phyloP scores from a whole-genome alignment of 768 basidiomycete species.

The Cystofilobasidium capitatum region DNA sequence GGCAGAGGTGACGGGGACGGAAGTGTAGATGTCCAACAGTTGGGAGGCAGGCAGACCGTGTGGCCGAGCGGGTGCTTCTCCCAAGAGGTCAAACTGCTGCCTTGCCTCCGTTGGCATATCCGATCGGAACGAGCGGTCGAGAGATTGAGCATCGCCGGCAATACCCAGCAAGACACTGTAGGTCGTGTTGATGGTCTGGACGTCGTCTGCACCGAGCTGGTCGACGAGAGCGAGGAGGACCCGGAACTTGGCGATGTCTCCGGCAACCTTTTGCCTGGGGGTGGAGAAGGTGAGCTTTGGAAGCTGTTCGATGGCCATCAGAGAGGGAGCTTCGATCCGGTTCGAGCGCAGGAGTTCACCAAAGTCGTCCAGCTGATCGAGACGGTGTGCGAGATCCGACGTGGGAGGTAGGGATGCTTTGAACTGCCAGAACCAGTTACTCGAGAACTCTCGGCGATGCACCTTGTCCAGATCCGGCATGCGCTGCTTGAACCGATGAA shows the following conservation, averaged over 20 bases:
- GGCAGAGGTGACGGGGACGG: not conserved
- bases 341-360: slow-evolving; percentile 49
- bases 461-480: slow-evolving; percentile 35
- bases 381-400: slow-evolving; percentile 44
- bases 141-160: not conserved
- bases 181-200: slow-evolving; percentile 35
- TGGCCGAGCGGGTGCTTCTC: not conserved
- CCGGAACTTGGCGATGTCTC: slow-evolving; percentile 14
- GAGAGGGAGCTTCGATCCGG: slow-evolving; percentile 45
- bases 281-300: not conserved
- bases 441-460: slow-evolving; percentile 46
- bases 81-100: slow-evolving; percentile 12
- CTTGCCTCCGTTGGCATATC: not conserved
- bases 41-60: not conserved
- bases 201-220: slow-evolving; percentile 51
- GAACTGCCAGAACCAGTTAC: slow-evolving; percentile 69
- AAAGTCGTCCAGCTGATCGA: slow-evolving; percentile 64
- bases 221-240: slow-evolving; percentile 50
- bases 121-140: not conserved
- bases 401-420: slow-evolving; percentile 61
- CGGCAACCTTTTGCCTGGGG: too few species aligned
- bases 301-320: slow-evolving; percentile 6
- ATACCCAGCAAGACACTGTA: slow-evolving; percentile 1
- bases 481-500: not conserved
- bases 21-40: not conserved